Evolutionary conservation across 805 yeast species (phyloP), one percentile per base, ranked within the genome.

Genomic region (Sugiyamaella smithiae): DNA sequence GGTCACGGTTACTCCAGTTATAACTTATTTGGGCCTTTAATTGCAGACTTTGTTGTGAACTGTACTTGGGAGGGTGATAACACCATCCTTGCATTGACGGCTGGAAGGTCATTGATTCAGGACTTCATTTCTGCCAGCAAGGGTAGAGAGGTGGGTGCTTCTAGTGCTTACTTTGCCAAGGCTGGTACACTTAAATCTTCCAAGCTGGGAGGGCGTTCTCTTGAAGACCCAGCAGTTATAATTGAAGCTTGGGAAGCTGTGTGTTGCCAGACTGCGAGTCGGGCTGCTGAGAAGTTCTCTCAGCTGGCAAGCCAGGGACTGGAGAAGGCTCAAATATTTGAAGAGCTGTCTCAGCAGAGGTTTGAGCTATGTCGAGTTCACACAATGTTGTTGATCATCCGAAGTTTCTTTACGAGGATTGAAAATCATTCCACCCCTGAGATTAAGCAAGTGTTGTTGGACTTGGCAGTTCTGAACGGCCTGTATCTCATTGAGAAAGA

Each of bases 21-120:
- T 68, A 81, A 88, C 56, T 96, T 90, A 1, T 86, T 90, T 64
- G 96, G 95, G 35, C 87, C 84, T 64, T 89, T 89, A 9, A 88
- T 81, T 72, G 77, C 78, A 54, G 97, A 90, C 67, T 91, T 95
- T 88, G 96, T 86, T n/a, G 97, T 90, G 35, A 97, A 90, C 71
- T 89, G 96, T 69, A 90, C 97, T 16, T 90, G 97, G 97, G 97
- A 90, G 72, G 97, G 97, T 67, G 97, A 90, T 68, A 90, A 90
- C 72, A 89, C 82, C 61, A 84, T 90, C 38, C 74, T 90, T 55
- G 85, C 89, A 1, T 80, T 88, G 67, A 83, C 88, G 46, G 80
- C 88, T 51, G 97, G 96, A 50, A 82, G 91, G 66, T 80, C 93
- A 22, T 72, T 84, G 33, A 71, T 82, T 54, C 84, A 78, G 65